Base-by-base conservation (phyloP, 805 yeast genomes). In the Metschnikowia cubensis region DNA sequence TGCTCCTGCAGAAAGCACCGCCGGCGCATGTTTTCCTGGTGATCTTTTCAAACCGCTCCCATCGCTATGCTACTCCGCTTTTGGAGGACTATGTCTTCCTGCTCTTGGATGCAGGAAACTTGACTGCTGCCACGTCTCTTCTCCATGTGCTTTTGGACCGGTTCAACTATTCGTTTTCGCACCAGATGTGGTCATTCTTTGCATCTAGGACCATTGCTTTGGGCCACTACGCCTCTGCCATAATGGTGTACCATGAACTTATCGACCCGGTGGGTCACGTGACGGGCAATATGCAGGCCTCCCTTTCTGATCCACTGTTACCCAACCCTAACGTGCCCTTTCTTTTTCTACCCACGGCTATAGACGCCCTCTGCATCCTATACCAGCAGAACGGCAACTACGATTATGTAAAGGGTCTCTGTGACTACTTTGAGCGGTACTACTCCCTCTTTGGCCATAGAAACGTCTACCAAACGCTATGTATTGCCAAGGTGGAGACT, bases 141-240 rank as follows among this genome's bases (percentile, higher is more conserved):
- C 55, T 66, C 5, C 73, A 70, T 49, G 42, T 62, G 14, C 45
- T 68, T n/a, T 50, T 59, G 13, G 51, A 49, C 17, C 46, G 54
- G 3, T 49, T 55, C 4, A 33, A 34, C 2, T 60, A 62, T 43
- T 46, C 32, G 11, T 50, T 69, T 22, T 62, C 71, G 20, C 63
- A 67, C 51, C 70, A 72, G 50, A 34, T 67, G 22, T 73, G 77
- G 77, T 61, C 72, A 1, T 41, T 51, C 2, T 65, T 62, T 35
- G 40, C 67, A 0, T 51, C 65, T 8, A 45, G 63, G 29, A 66
- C 66, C 0, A 56, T 66, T 35, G 62, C 62, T 13, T 34, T 20
- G 14, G 51, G 59, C 10, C 59, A 69, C 52, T 61, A 65, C 46
- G 49, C 58, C 4, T 70, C 76, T 0, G 71, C 74, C 1, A 56